Evolutionary conservation across 805 yeast genomes (phyloP).

Genomic region (Ogataea pini): DNA sequence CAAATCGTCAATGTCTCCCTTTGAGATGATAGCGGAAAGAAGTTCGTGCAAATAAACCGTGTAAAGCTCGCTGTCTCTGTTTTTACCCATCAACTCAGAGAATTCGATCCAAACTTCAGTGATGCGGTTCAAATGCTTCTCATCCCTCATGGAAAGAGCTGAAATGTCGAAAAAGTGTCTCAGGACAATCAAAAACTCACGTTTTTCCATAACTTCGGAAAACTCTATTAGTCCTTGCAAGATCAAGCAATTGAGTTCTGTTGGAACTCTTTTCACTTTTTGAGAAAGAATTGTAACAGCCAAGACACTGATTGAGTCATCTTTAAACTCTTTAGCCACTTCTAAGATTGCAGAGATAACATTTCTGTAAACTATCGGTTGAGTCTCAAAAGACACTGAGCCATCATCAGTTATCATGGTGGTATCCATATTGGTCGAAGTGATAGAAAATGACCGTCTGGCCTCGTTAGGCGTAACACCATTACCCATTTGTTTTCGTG

Average conservation of each 20-base stretch:
- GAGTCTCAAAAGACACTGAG: conserved; percentile 25
- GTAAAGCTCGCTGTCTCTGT: conserved; percentile 47
- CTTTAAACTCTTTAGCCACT: conserved; percentile 65
- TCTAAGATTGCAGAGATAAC: conserved; percentile 68
- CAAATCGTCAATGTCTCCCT: conserved; percentile 72
- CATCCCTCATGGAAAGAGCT: conserved; percentile 45
- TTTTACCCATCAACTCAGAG: conserved; percentile 36
- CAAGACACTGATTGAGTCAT: conserved; percentile 70
- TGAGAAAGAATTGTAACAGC: conserved; percentile 83
- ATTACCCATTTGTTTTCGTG: conserved; percentile 31
- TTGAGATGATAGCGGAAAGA: conserved; percentile 63
- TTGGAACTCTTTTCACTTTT: conserved; percentile 52
- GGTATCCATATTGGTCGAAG: conserved; percentile 13
- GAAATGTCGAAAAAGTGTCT: conserved; percentile 56
- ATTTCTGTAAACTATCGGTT: conserved; percentile 52
- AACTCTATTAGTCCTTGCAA: conserved; percentile 63
- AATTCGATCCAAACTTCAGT: conserved; percentile 51
- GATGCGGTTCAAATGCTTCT: conserved; percentile 41
- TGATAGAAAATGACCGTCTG: conserved; percentile 15
- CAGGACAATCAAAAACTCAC: conserved; percentile 66
- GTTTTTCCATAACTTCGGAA: conserved; percentile 59
- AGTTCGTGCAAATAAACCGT: conserved; percentile 63
- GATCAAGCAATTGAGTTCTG: conserved; percentile 55
- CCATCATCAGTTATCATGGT: conserved; percentile 20
- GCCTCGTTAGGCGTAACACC: conserved; percentile 33